Base-by-base conservation (phyloP, 2,329 filamentous ascomycete species). In the Leptographium lundbergii region DNA sequence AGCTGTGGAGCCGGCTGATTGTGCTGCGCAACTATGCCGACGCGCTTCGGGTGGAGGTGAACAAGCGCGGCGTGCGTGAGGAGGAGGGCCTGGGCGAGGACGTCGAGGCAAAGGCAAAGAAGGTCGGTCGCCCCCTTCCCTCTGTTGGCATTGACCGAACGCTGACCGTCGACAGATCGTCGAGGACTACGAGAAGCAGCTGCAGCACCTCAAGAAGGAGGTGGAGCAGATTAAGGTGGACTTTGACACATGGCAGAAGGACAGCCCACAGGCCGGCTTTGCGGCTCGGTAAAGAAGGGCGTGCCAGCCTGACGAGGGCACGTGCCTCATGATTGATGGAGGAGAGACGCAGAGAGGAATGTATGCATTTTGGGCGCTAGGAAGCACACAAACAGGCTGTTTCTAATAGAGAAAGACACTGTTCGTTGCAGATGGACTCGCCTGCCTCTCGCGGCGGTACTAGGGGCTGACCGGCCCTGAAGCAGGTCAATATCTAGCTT, bases 1-100 rank as follows among this genome's bases (percentile, higher is more conserved):
- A 94, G 74, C 83, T 94, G 52, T 94, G 89, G 89, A 90, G 88
- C 63, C 77, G 89, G 53, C 81, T 94, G 73, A 86, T 91, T 55
- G 81, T 86, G 45, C 75, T 94, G 54, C 78, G 87, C 63, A 87
- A 88, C 62, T 83, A 89, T 64, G 86, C 87, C 25, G 82, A 86
- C 64, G 80, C 84, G 66, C 72, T 95, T 65, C 86, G 86, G 67
- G 82, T 81, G 65, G 88, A 94, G 74, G 78, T 89, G 60, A 87
- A 86, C 69, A 85, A 84, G 72, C 76, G 85, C 58, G 81, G 83
- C 2, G 73, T 77, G 29, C 74, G 77, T 57, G 77, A 81, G 47
- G 74, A 76, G 19, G 79, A 81, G 39, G 76, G 79, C 0, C 71
- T 91, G 59, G 83, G 86, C 53, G 85, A 88, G 64, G 86, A 89